Percentiles rank a stretch among this genome's conserved stretches.
phyloP scores from a whole-genome alignment of 176 grass and related monocot species.

The Leersia perrieri region DNA sequence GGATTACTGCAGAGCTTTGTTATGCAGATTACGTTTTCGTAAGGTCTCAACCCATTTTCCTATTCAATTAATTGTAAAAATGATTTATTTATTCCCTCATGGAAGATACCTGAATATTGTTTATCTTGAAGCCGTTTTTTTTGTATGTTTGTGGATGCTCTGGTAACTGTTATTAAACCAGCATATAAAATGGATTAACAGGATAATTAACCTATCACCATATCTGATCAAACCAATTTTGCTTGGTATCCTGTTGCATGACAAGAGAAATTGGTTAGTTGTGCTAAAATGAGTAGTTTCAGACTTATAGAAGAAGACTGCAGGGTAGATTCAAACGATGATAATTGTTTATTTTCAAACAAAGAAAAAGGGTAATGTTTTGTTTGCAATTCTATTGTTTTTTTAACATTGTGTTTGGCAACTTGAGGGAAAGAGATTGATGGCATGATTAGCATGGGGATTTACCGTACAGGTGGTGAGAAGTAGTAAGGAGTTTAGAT shows the following conservation, averaged over 20 bases:
- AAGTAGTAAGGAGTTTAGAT: too few relatives aligned
- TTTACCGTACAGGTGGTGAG: too few relatives aligned
- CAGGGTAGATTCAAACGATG: not conserved
- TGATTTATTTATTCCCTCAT: conserved; percentile 20
- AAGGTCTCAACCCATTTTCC: conserved; percentile 92
- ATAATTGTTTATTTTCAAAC: conserved; percentile 37
- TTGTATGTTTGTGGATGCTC: conserved; percentile 23
- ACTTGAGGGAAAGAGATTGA: too few relatives aligned
- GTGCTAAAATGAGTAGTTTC: not conserved
- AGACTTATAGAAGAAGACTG: not conserved
- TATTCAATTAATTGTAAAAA: conserved; percentile 26
- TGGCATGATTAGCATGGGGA: too few relatives aligned
- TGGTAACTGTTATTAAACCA: not conserved
- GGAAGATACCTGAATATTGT: not conserved
- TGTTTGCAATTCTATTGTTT: not conserved
- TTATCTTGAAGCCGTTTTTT: conserved; percentile 6
- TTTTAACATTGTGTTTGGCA: not conserved
- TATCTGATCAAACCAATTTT: not conserved
- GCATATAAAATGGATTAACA: not conserved
- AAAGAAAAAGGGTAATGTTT: not conserved
- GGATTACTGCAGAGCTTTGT: conserved; percentile 81
- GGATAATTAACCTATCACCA: not conserved
- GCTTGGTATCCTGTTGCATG: not conserved
- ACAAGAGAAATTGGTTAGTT: not conserved
- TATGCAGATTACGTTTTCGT: conserved; percentile 99